Evolutionary conservation across 2,329 filamentous ascomycete genomes (phyloP), one percentile per base, ranked within the genome.

Genomic region (Apiospora aurea): DNA sequence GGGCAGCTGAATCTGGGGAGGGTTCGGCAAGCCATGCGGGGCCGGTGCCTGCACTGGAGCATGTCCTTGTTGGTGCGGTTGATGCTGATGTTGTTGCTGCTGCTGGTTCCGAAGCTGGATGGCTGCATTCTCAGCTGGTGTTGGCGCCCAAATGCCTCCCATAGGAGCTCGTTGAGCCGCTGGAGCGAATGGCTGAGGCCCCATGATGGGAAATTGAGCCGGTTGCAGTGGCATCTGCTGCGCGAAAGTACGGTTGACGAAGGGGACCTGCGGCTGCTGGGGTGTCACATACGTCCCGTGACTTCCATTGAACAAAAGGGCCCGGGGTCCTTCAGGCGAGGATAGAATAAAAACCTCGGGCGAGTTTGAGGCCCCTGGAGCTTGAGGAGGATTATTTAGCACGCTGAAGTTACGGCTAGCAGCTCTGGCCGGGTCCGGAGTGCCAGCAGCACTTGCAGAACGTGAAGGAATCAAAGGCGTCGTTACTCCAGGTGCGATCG

Each of bases 271-370:
- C 61, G 16, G 68, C 46, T 61, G 75, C 16, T 83, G 82, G 41
- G 86, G 86, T 1, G 85, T 89, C 72, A 84, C 87, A 72, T 87
- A 91, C 14, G 85, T 82, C 38, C 88, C 88, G 1, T 83, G 78
- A 16, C 80, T 80, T 61, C 85, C 84, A 75, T 87, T 89, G 53
- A 92, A 81, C 8, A 92, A 78, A 1, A 92, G 79, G 7, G 86
- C 90, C 26, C 86, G 86, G 0, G 90, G 90, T 0, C 90, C 90
- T 57, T 84, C 83, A 0, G 90, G 89, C 0, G 90, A 91, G 21
- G 86, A 88, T 8, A 92, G 78, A 34, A 92, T 87, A 75, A 91
- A 92, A 1, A 91, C 87, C 72, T 89, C 86, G 0, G 86, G 82
- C 34, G 81, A 81, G 44, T 78, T 78, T 24, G 79, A 67, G 18